Evolutionary conservation across 768 basidiomycete genomes (phyloP).

Genomic region (Tylopilus felleus): DNA sequence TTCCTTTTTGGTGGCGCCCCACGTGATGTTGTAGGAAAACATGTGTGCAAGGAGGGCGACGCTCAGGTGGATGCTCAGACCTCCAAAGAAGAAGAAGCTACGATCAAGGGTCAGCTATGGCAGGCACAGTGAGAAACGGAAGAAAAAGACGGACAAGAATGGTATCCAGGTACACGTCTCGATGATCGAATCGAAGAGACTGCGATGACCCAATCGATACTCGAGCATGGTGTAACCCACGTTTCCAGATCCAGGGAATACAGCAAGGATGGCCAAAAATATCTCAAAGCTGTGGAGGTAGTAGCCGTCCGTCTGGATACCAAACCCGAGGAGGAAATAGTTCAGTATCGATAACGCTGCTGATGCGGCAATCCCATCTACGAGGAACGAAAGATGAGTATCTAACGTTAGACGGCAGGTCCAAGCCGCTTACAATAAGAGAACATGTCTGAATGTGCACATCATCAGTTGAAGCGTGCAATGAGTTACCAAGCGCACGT

Average conservation of each 20-base stretch:
- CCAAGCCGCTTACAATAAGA: conserved; percentile 42
- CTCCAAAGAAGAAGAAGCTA: conserved; percentile 54
- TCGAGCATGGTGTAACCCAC: conserved; percentile 68
- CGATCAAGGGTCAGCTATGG: background rate
- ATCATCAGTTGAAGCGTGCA: conserved; percentile 2
- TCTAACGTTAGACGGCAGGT: conserved; percentile 2
- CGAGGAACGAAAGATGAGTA: background rate
- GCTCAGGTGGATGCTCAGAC: conserved; percentile 50
- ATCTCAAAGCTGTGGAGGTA: conserved; percentile 80
- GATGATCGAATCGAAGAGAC: conserved; percentile 12
- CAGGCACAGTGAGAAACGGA: too few relatives aligned
- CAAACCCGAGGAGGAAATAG: conserved; percentile 71
- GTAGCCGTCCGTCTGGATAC: conserved; percentile 68
- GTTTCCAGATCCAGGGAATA: conserved; percentile 73
- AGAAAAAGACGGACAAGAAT: conserved; percentile 32
- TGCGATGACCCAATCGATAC: conserved; percentile 57
- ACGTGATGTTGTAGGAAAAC: conserved; percentile 57
- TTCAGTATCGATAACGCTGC: conserved; percentile 63
- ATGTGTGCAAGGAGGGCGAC: conserved; percentile 55
- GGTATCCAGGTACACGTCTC: conserved; percentile 29
- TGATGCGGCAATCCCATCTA: conserved; percentile 60
- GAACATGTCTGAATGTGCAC: conserved; percentile 40
- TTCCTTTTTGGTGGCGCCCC: conserved; percentile 72
- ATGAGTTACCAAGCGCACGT: conserved; percentile 15
- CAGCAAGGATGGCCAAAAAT: conserved; percentile 67